phyloP scores from a whole-genome alignment of 2,329 filamentous ascomycete species.

The Nemania sp. region DNA sequence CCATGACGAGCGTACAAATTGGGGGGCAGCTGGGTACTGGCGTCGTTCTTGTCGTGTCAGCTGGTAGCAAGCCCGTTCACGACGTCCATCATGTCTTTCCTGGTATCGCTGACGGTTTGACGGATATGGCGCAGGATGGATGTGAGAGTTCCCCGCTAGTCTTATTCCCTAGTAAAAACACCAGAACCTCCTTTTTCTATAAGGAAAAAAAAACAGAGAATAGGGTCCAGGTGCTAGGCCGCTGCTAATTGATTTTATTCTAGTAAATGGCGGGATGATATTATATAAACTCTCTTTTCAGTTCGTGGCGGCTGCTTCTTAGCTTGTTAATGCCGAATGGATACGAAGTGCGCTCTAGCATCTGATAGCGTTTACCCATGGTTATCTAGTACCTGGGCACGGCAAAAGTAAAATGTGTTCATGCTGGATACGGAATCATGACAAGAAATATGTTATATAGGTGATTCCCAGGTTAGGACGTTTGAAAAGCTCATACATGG shows the following conservation, averaged over 20 bases:
- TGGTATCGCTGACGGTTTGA: constrained; percentile 22
- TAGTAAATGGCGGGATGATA: constrained; percentile 18
- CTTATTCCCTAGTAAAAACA: too few species aligned
- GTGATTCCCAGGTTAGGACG: too few species aligned
- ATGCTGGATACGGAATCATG: too few species aligned
- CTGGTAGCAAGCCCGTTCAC: constrained; percentile 13
- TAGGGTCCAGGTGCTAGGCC: background rate
- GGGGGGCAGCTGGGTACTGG: constrained; percentile 21
- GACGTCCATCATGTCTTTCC: constrained; percentile 9
- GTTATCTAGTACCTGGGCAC: too few species aligned
- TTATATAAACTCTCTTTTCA: constrained; percentile 22
- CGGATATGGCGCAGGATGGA: constrained; percentile 25
- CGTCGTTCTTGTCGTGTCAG: constrained; percentile 20
- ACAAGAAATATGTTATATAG: too few species aligned
- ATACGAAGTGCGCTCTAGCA: background rate
- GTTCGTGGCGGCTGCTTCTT: background rate
- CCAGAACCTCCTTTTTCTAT: too few species aligned
- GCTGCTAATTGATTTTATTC: background rate
- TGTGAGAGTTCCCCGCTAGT: background rate
- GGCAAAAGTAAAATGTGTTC: too few species aligned
- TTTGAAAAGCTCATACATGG: too few species aligned
- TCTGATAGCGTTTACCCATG: too few species aligned
- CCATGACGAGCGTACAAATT: constrained; percentile 14
- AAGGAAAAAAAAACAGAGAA: background rate
- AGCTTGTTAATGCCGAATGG: background rate